Base-by-base conservation (phyloP, 164 flowering plant genomes). In the Macadamia tetraphylla region DNA sequence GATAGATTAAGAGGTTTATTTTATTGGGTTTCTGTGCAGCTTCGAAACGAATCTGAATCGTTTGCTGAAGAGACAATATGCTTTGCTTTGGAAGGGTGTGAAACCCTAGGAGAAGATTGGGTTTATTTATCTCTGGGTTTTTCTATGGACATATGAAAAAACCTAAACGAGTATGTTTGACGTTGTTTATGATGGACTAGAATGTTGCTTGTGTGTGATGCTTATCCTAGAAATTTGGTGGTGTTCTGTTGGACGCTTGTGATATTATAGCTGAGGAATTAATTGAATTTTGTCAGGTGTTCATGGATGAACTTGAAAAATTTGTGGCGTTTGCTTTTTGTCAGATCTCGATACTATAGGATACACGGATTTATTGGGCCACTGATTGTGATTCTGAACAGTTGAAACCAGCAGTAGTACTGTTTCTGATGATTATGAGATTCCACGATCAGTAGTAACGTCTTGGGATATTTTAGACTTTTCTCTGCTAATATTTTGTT, bases 171-270 rank as follows among this genome's bases (percentile, higher is more conserved):
- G 69, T 18, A 75, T 73, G 79, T 51, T 59, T 66, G 79, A 75
- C 29, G 68, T 78, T 42, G 32, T 77, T 51, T 70, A 71, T 32
- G 76, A 71, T 44, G 40, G 40, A 35, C 3, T 35, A 35, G 40
- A 35, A 35, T 35, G 5, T 35, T 35, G 40, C 40, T 35, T 35
- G 40, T 35, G 40, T 0, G 40, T 35, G 40, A 11, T 8, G 58
- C 46, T 81, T 18, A 77, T 67, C 43, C 70, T 68, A 55, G 77
- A 46, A 17, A 43, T 77, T 35, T 63, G 64, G 18, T 79, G 75
- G 82, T 74, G 67, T 60, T 23, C 63, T 67, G 18, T 57, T 77
- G 9, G 73, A 64, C 23, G 75, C 63, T 17, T 65, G 76, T 48
- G 78, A 78, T 29, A 63, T 76, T 44, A 17, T 79, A n/a, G 58